These are phyloP conservation scores for Flueggea neowawraea DNA, from an alignment of 441 rosid species.

Conservation along the genomic window DNA sequence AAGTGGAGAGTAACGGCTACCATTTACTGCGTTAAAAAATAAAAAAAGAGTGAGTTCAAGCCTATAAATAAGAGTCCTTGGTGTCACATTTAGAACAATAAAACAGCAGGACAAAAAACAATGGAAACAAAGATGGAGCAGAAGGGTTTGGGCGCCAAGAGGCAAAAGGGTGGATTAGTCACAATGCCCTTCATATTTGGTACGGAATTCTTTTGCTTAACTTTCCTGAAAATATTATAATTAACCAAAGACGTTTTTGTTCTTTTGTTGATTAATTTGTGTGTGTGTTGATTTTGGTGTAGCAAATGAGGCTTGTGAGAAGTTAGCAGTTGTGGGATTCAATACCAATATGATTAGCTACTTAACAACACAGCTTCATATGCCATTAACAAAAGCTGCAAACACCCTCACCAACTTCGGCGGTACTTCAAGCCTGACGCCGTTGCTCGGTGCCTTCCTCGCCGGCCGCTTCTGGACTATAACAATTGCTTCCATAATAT, in stretches of 20 bases:
- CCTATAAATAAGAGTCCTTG: not conserved
- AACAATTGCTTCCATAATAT: conserved; percentile 62
- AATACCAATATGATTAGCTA: conserved; percentile 83
- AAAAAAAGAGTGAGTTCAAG: no score
- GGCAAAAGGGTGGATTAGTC: conserved; percentile 68
- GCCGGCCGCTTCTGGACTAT: conserved; percentile 94
- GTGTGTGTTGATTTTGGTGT: conserved; percentile 12
- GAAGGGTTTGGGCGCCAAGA: conserved; percentile 17
- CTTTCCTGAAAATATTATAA: no score
- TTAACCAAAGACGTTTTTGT: not conserved
- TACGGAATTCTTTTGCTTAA: conserved; percentile 17
- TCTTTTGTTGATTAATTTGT: not conserved
- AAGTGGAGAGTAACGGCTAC: no score
- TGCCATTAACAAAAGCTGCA: conserved; percentile 93
- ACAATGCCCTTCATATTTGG: conserved; percentile 97
- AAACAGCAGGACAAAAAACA: not conserved
- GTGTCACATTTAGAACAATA: not conserved
- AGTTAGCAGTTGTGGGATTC: conserved; percentile 89
- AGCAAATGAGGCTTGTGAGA: conserved; percentile 92
- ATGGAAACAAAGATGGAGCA: not conserved
- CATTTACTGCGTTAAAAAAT: no score
- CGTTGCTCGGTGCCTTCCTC: conserved; percentile 82
- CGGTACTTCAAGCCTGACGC: conserved; percentile 86
- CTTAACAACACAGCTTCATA: conserved; percentile 72
- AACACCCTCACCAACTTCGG: conserved; percentile 88